Percentiles rank a stretch among this genome's conserved stretches.
phyloP scores from a whole-genome alignment of 2,329 filamentous ascomycete genomes.

The Chaetomium globosum region DNA sequence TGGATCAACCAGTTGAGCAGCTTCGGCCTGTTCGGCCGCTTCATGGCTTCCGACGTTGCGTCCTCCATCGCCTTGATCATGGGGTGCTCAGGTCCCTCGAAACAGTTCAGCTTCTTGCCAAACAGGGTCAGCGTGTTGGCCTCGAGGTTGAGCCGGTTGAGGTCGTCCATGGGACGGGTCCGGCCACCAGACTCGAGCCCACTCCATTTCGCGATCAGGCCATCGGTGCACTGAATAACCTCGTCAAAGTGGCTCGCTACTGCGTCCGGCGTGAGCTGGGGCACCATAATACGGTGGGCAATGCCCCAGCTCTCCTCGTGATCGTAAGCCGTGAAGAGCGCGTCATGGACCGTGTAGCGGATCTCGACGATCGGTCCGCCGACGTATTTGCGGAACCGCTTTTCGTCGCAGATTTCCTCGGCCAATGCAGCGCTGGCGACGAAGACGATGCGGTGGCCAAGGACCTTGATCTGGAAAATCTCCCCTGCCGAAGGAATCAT shows the following conservation, averaged over 20 bases:
- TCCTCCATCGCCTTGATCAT: slow-evolving; percentile 58
- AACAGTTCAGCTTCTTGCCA: slow-evolving; percentile 52
- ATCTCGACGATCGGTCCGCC: slow-evolving; percentile 58
- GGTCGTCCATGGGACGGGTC: slow-evolving; percentile 52
- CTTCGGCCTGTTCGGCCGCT: slow-evolving; percentile 55
- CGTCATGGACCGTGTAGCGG: slow-evolving; percentile 52
- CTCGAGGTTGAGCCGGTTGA: slow-evolving; percentile 59
- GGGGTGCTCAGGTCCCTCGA: slow-evolving; percentile 51
- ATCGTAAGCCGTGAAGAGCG: slow-evolving; percentile 57
- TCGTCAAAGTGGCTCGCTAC: slow-evolving; percentile 49
- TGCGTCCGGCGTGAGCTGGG: slow-evolving; percentile 44
- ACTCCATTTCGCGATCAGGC: slow-evolving; percentile 56
- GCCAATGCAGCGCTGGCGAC: slow-evolving; percentile 47
- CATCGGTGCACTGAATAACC: slow-evolving; percentile 52
- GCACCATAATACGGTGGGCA: slow-evolving; percentile 56
- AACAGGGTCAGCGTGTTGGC: slow-evolving; percentile 54
- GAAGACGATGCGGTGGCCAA: slow-evolving; percentile 48
- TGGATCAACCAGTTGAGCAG: slow-evolving; percentile 58
- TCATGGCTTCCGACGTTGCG: slow-evolving; percentile 58
- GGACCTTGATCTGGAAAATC: slow-evolving; percentile 50
- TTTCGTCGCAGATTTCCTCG: slow-evolving; percentile 54
- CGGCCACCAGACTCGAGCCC: slow-evolving; percentile 43
- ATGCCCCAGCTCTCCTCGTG: slow-evolving; percentile 54
- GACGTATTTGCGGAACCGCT: slow-evolving; percentile 57
- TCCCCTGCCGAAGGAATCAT: slow-evolving; percentile 42